Evolutionary conservation across 2,329 filamentous ascomycete genomes (phyloP), one percentile per base, ranked within the genome.

Genomic region (Nemania bipapillata): DNA sequence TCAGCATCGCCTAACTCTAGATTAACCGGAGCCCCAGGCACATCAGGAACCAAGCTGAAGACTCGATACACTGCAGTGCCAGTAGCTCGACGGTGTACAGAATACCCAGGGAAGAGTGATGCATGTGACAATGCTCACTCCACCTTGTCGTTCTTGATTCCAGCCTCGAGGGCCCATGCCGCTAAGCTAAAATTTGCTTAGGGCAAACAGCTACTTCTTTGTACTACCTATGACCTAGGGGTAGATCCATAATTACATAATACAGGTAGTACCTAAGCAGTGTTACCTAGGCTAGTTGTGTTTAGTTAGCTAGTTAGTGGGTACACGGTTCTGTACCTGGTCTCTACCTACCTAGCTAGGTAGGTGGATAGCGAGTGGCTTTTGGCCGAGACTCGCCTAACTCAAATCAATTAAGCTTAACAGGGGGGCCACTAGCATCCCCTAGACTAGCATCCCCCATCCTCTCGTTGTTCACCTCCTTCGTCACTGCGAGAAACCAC

Each of bases 71-170:
- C 47, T 26, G 20, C 49, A 17, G 22, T 60, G 28, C 5, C 32
- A 11, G 45, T 28, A 54, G 47, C 28, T 17, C 32, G 28, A 42
- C 35, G n/a, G 49, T 5, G 32, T 40, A n/a, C n/a, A n/a, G n/a
- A n/a, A n/a, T n/a, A n/a, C n/a, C n/a, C n/a, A n/a, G n/a, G n/a
- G n/a, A n/a, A n/a, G n/a, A 30, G 37, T 57, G 66, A 58, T 57
- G 58, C 67, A 69, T 69, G 67, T 69, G 67, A 69, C 60, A 69
- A 35, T 26, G 63, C 59, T 60, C 67, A 68, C 65, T 40, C 35
- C 24, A 26, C 45, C 37, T 17, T 40, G 15, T 12, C 9, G 47
- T 63, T 6, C 40, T 32, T 56, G 15, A 56, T 56, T 26, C 37
- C 37, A 49, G 30, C 47, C 37, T 24, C 12, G 8, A 20, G 17